A percentile compares a stretch with the other conserved stretches of the same genome.
These are phyloP conservation scores for Cytospora chrysosperma DNA, from an alignment of 2,329 filamentous ascomycete genomes.

Conservation along the genomic window DNA sequence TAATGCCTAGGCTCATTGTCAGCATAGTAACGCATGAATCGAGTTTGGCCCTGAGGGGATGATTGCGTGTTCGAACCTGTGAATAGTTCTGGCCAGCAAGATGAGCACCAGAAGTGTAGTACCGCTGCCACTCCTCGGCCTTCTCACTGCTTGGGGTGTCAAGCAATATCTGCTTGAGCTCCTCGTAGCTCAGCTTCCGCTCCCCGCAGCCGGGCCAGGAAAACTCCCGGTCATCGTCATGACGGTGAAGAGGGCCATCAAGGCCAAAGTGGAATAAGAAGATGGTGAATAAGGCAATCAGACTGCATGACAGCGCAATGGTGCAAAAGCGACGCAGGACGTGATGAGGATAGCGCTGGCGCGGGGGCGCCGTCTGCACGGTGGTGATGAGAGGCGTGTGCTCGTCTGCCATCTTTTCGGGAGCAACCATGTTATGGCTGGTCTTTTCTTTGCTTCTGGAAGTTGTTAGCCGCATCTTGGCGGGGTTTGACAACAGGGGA, in stretches of 20 bases:
- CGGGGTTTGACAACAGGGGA: background rate
- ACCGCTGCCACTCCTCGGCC: conserved; percentile 70
- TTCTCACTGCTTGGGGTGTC: conserved; percentile 57
- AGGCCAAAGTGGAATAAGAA: conserved; percentile 42
- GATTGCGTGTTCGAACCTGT: conserved; percentile 45
- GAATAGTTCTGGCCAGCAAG: conserved; percentile 75
- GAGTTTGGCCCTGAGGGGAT: too few species aligned
- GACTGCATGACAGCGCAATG: conserved; percentile 55
- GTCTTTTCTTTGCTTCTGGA: conserved; percentile 1
- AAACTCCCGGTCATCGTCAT: conserved; percentile 31
- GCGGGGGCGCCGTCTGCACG: conserved; percentile 53
- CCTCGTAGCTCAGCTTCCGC: conserved; percentile 42
- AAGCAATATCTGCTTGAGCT: conserved; percentile 57
- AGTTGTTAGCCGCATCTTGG: conserved; percentile 11
- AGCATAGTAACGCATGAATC: background rate
- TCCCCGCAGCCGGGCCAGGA: conserved; percentile 32
- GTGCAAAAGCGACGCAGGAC: conserved; percentile 66
- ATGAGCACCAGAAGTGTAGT: conserved; percentile 76
- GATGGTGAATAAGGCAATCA: conserved; percentile 50
- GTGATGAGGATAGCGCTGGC: conserved; percentile 57
- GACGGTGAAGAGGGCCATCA: conserved; percentile 37
- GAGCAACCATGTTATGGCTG: conserved; percentile 18
- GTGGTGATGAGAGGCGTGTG: conserved; percentile 66
- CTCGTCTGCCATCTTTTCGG: conserved; percentile 49
- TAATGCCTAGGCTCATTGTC: conserved; percentile 47